Evolutionary conservation across 805 yeast species (phyloP), one percentile per base, ranked within the genome.

Genomic region (Diddensiella transvaalensis): DNA sequence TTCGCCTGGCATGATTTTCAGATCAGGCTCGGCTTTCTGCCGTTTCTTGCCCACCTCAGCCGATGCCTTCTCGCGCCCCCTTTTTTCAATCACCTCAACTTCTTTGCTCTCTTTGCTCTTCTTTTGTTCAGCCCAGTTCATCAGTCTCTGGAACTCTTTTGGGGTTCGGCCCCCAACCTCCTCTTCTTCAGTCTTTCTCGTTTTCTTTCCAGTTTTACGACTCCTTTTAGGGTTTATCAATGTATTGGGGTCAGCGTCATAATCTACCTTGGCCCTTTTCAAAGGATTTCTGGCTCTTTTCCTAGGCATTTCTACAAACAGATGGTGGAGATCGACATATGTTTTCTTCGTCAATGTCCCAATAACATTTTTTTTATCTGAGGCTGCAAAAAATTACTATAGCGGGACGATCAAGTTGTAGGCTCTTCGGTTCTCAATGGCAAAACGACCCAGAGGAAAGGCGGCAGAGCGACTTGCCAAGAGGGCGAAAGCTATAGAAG

Each of bases 1-100:
- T 54, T 70, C 75, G 4, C 72, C 73, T 2, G 60, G 62, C 42
- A 55, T 45, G 30, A 60, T 63, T 29, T 55, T 56, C 33, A 66
- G 50, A 13, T 29, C 51, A 11, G 23, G 11, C 33, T 24, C 32
- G 17, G 49, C 50, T 23, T 38, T 17, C n/a, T 4, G 18, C 46
- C 5, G 4, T 8, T 23, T 47, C 50, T 33, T 22, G 22, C n/a
- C 15, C 10, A 17, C 5, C 21, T 23, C 19, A 13, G 18, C 8
- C 8, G 21, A 23, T 37, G 15, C 39, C 44, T 29, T 33, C 30
- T 38, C 42, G 11, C 47, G 29, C n/a, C 48, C 40, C 19, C 49
- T 35, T 21, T 46, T 39, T 36, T 35, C 38, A 41, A 29, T 19
- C n/a, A 17, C 22, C 6, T 26, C 33, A 35, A 40, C 23, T 44